A percentile compares a stretch with the other conserved stretches of the same genome.
Conservation (phyloP, 495 filamentous ascomycete genomes). For the Penicillium crystallinum region DNA sequence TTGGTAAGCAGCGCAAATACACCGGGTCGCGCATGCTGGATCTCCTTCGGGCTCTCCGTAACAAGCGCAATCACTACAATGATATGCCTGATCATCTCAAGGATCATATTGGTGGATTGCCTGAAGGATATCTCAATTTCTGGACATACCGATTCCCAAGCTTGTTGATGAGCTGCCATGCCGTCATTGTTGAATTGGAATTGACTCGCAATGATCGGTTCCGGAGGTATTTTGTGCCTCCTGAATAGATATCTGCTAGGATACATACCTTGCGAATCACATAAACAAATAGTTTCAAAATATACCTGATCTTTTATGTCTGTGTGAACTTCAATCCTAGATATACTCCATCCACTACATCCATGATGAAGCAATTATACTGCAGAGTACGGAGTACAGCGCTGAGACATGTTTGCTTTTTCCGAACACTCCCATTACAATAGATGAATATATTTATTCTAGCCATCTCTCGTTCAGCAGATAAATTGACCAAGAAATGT, state of each 20-base stretch:
- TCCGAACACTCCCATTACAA: no score
- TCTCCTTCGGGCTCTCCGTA: slow-evolving; percentile 82
- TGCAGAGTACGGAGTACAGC: no score
- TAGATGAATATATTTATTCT: no score
- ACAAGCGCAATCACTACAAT: slow-evolving; percentile 93
- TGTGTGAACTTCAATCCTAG: no score
- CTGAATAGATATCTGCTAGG: slow-evolving; percentile 17
- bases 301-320: background rate
- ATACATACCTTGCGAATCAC: background rate
- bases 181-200: slow-evolving; percentile 59
- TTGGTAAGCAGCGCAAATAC: slow-evolving; percentile 96
- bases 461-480: background rate
- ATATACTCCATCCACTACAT: no score
- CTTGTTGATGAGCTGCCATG: slow-evolving; percentile 75
- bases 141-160: slow-evolving; percentile 81
- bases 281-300: background rate
- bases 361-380: no score
- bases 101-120: slow-evolving; percentile 68
- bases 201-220: slow-evolving; percentile 68
- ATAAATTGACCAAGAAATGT: background rate
- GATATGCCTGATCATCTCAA: slow-evolving; percentile 80
- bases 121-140: slow-evolving; percentile 80
- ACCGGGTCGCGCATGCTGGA: slow-evolving; percentile 78
- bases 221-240: slow-evolving; percentile 59
- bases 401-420: no score